A percentile compares a stretch with the other conserved stretches of the same genome.
Evolutionary conservation across 2,329 filamentous ascomycete genomes (phyloP).

Genomic region (Aspergillus sp.): DNA sequence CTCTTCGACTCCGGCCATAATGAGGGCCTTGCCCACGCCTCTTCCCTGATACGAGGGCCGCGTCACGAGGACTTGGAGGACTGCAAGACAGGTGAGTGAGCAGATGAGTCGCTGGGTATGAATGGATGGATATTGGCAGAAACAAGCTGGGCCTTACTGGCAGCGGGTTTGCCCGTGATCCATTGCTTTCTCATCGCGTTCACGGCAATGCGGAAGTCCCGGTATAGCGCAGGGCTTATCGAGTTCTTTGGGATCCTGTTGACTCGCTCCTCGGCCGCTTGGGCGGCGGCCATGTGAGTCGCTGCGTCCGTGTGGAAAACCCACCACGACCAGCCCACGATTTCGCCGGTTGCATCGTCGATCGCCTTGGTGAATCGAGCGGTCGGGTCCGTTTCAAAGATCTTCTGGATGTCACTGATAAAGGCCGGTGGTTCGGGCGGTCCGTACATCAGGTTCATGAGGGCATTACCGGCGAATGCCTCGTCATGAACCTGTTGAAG

Average conservation of each 20-base stretch:
- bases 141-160: neutral
- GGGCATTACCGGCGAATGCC: neutral
- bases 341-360: neutral
- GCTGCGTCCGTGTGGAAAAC: neutral
- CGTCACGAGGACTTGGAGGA: neutral
- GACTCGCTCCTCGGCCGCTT: neutral
- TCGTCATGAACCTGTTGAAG: neutral
- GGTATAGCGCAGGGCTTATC: neutral
- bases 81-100: neutral
- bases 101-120: neutral
- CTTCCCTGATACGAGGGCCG: slow-evolving; percentile 1
- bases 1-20: neutral
- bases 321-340: slow-evolving; percentile 1
- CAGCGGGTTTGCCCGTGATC: neutral
- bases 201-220: neutral
- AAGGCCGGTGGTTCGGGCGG: neutral
- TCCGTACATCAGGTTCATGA: neutral
- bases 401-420: neutral
- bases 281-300: neutral
- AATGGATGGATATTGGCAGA: neutral
- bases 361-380: neutral
- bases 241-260: neutral
- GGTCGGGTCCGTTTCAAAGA: neutral
- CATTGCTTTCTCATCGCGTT: neutral
- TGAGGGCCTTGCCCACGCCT: neutral